These are phyloP conservation scores for Pseudogymnoascus sp. DNA, from an alignment of 2,329 filamentous ascomycete genomes.

Conservation along the genomic window DNA sequence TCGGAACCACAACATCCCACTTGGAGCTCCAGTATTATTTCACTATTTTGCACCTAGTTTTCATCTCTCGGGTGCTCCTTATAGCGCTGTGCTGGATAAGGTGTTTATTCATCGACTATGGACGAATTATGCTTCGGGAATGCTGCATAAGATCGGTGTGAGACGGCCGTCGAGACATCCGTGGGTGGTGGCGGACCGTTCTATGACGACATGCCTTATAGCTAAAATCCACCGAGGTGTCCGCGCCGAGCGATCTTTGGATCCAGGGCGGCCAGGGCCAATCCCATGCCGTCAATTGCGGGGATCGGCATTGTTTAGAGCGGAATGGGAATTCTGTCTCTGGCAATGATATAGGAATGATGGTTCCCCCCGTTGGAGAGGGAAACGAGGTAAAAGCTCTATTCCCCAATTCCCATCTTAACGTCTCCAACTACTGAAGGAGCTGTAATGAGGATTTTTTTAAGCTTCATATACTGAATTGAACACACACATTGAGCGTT, in stretches of 20 bases:
- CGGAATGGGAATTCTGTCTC: slow-evolving; percentile 2
- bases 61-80: background rate
- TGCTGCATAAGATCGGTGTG: background rate
- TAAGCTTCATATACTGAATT: background rate
- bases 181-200: slow-evolving; percentile 1
- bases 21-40: slow-evolving; percentile 2
- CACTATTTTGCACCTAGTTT: background rate
- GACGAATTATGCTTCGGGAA: background rate
- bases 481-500: background rate
- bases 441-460: background rate
- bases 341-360: slow-evolving; percentile 5
- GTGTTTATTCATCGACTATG: slow-evolving; percentile 6
- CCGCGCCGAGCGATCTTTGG: background rate
- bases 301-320: background rate
- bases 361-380: background rate
- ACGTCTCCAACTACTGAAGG: background rate
- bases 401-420: background rate
- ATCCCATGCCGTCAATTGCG: background rate
- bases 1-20: slow-evolving; percentile 1
- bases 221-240: background rate
- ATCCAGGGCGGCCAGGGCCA: slow-evolving; percentile 4
- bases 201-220: slow-evolving; percentile 7
- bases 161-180: slow-evolving; percentile 2
- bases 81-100: background rate
- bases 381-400: background rate